Percentiles rank a stretch among this genome's conserved stretches.
Evolutionary conservation across 768 basidiomycete genomes (phyloP).

Genomic region (Collybiopsis luxurians): DNA sequence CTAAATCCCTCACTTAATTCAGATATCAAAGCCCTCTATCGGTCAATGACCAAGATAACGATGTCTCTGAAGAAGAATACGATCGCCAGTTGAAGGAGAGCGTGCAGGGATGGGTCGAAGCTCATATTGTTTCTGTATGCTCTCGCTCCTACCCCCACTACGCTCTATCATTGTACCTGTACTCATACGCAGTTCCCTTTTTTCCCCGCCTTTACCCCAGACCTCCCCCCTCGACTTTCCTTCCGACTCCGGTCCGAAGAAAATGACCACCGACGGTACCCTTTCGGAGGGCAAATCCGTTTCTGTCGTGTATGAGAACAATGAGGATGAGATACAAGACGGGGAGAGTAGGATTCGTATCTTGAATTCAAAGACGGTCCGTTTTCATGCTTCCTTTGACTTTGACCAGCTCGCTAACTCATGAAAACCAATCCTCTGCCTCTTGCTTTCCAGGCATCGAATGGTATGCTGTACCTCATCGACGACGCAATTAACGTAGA

Average conservation of each 20-base stretch:
- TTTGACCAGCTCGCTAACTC: no score
- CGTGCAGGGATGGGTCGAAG: constrained; percentile 77
- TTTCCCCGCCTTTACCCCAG: background rate
- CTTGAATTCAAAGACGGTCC: constrained; percentile 59
- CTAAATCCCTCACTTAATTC: background rate
- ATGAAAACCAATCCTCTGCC: no score
- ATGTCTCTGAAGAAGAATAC: constrained; percentile 66
- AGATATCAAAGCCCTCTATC: constrained; percentile 60
- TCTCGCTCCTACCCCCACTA: constrained; percentile 1
- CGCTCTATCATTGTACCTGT: background rate
- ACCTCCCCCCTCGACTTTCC: constrained; percentile 31
- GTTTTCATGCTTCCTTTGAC: no score
- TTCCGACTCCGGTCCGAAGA: constrained; percentile 38
- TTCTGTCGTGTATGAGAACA: constrained; percentile 42
- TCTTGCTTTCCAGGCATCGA: no score
- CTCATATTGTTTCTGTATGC: constrained; percentile 80
- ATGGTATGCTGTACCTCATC: no score
- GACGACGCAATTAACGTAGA: no score
- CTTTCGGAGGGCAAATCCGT: constrained; percentile 58
- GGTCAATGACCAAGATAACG: constrained; percentile 34
- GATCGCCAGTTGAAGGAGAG: constrained; percentile 60
- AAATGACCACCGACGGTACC: constrained; percentile 54
- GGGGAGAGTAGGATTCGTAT: constrained; percentile 55
- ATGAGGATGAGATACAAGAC: constrained; percentile 51
- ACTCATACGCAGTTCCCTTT: no score